Evolutionary conservation across 345 rosid genomes (phyloP).

Genomic region (Tarenaya hassleriana): DNA sequence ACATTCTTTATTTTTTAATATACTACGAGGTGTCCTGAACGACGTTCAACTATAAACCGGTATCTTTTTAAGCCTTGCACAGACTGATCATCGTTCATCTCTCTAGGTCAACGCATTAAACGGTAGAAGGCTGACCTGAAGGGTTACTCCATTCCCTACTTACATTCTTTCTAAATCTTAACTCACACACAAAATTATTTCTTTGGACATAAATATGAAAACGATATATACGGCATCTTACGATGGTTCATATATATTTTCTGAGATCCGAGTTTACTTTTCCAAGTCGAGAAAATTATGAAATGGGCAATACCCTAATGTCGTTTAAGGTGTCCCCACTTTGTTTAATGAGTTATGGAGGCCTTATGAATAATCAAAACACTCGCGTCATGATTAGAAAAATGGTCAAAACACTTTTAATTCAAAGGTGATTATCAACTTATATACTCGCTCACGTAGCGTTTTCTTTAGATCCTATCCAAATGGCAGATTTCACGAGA

Average conservation of each 20-base stretch:
- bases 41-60: too few relatives aligned
- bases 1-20: too few relatives aligned
- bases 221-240: conserved; percentile 10
- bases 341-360: conserved; percentile 31
- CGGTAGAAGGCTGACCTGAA: too few relatives aligned
- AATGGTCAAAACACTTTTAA: too few relatives aligned
- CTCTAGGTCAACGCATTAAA: too few relatives aligned
- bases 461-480: not conserved
- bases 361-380: conserved; percentile 23
- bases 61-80: too few relatives aligned
- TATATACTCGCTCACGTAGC: not conserved
- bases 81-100: too few relatives aligned
- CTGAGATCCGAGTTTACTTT: conserved; percentile 20
- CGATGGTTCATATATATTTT: not conserved
- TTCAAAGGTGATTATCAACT: conserved; percentile 11
- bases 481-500: not conserved
- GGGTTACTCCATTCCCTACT: too few relatives aligned
- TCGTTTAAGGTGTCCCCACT: conserved; percentile 28
- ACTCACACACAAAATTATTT: too few relatives aligned
- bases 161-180: too few relatives aligned
- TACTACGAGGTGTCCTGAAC: too few relatives aligned
- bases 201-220: too few relatives aligned
- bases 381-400: conserved; percentile 15
- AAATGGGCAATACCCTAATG: conserved; percentile 27
- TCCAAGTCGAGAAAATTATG: conserved; percentile 20